Percentiles rank a stretch among this genome's conserved stretches.
Conservation (phyloP, 2,329 filamentous ascomycete genomes). For the Colletotrichum magnum region DNA sequence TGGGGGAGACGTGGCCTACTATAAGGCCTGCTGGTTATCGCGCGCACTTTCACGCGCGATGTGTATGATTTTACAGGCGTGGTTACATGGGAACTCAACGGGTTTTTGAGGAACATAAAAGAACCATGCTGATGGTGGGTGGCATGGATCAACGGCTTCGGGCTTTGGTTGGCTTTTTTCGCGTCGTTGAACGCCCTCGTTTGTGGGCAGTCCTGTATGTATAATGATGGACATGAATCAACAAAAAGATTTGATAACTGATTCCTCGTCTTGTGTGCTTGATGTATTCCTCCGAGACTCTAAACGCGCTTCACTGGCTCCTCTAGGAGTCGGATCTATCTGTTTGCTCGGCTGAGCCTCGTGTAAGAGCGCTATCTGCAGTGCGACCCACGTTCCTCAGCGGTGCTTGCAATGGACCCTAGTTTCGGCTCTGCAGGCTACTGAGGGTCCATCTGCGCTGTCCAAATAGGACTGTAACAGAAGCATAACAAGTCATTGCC, state of each 20-base stretch:
- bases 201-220: slow-evolving; percentile 30
- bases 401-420: too few relatives aligned
- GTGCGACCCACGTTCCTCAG: too few relatives aligned
- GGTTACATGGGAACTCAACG: slow-evolving; percentile 22
- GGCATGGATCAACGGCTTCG: slow-evolving; percentile 33
- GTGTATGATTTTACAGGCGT: slow-evolving; percentile 40
- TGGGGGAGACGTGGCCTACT: slow-evolving; percentile 7
- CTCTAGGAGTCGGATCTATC: too few relatives aligned
- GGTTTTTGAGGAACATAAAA: slow-evolving; percentile 36
- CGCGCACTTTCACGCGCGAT: slow-evolving; percentile 16
- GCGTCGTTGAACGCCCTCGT: slow-evolving; percentile 10
- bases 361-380: too few relatives aligned
- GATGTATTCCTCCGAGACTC: too few relatives aligned
- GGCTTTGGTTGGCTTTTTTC: slow-evolving; percentile 25
- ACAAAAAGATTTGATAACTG: slow-evolving; percentile 25
- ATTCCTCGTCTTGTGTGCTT: too few relatives aligned
- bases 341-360: too few relatives aligned
- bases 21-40: slow-evolving; percentile 17
- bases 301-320: too few relatives aligned
- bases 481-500: too few relatives aligned
- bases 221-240: slow-evolving; percentile 43
- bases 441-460: too few relatives aligned
- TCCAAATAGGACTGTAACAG: too few relatives aligned
- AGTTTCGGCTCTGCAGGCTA: too few relatives aligned
- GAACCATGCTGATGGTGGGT: slow-evolving; percentile 10